phyloP scores from a whole-genome alignment of 2,329 filamentous ascomycete genomes.

The Sarocladium brachiariae region DNA sequence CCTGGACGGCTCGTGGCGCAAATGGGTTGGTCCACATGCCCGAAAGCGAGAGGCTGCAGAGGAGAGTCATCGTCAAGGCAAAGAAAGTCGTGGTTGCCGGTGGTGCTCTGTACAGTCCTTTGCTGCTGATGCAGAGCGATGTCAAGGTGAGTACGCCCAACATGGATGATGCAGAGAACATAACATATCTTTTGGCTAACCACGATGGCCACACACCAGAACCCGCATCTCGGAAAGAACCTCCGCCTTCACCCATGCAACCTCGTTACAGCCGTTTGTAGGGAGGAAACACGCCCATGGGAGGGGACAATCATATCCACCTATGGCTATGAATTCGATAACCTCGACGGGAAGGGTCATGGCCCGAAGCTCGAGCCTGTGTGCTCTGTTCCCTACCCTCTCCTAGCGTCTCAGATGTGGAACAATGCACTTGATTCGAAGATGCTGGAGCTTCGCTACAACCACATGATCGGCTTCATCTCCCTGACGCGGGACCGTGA shows the following conservation, averaged over 20 bases:
- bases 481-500: conserved; percentile 70
- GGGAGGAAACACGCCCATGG: conserved; percentile 65
- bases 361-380: conserved; percentile 75
- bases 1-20: conserved; percentile 66
- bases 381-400: conserved; percentile 63
- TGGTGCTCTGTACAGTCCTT: conserved; percentile 69
- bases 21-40: conserved; percentile 50
- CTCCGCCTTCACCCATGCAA: conserved; percentile 74
- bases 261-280: conserved; percentile 53
- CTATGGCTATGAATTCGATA: conserved; percentile 70
- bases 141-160: conserved; percentile 47
- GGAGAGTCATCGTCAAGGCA: conserved; percentile 65
- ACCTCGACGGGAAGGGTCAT: conserved; percentile 73
- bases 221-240: conserved; percentile 74
- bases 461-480: conserved; percentile 66
- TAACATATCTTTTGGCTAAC: too few relatives aligned
- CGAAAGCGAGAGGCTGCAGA: conserved; percentile 38
- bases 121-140: conserved; percentile 71
- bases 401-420: conserved; percentile 61
- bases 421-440: conserved; percentile 64
- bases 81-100: conserved; percentile 74
- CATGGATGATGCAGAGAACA: too few relatives aligned
- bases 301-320: conserved; percentile 72
- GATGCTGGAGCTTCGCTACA: conserved; percentile 59
- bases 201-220: conserved; percentile 42